phyloP scores from a whole-genome alignment of 2,329 filamentous ascomycete species.

The Cercospora zeae-maydis region DNA sequence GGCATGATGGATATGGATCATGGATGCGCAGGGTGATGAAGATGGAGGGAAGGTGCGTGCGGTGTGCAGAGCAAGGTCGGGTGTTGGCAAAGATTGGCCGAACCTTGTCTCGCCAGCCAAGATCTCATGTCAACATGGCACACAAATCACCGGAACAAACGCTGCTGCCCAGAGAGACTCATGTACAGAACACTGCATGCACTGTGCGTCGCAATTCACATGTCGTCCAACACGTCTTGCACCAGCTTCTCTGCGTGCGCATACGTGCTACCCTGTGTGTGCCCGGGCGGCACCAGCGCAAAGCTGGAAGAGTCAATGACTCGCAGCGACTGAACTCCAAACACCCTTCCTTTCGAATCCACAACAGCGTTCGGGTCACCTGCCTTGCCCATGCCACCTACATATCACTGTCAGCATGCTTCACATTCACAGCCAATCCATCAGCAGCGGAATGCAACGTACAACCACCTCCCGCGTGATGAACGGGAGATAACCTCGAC shows the following conservation, averaged over 20 bases:
- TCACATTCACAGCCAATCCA: neutral
- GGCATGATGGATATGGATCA: too few species aligned
- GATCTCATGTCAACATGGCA: too few species aligned
- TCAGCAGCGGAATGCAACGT: neutral
- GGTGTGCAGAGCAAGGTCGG: too few species aligned
- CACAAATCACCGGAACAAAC: too few species aligned
- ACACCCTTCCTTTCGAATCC: conserved; percentile 38
- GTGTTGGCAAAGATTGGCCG: too few species aligned
- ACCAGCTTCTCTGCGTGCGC: conserved; percentile 24
- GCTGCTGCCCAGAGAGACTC: neutral
- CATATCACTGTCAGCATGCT: neutral
- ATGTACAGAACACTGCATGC: neutral
- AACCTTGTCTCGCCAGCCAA: too few species aligned
- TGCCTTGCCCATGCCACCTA: conserved; percentile 27
- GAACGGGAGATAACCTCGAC: conserved; percentile 15
- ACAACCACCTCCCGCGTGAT: conserved; percentile 14
- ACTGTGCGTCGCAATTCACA: neutral
- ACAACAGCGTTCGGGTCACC: conserved; percentile 38
- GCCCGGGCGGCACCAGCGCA: conserved; percentile 38
- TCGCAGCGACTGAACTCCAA: conserved; percentile 38
- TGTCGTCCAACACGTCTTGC: conserved; percentile 15
- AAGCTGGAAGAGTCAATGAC: conserved; percentile 40
- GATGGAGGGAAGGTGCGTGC: too few species aligned
- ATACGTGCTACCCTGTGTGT: conserved; percentile 30
- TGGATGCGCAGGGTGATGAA: too few species aligned